Conservation (phyloP, 2,329 filamentous ascomycete genomes). For the Exophiala mesophila region DNA sequence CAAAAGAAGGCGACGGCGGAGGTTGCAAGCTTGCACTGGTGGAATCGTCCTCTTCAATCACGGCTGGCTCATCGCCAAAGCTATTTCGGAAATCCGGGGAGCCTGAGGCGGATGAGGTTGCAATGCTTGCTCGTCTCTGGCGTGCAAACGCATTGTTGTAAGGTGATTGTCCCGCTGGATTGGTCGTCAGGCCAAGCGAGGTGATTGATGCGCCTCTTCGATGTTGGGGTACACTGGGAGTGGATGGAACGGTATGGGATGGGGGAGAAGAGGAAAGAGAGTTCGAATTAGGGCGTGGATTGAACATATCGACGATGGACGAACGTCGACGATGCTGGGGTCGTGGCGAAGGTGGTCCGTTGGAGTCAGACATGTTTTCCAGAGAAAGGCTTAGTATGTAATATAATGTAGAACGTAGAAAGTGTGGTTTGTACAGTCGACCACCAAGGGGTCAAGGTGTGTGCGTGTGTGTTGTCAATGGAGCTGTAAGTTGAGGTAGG, state of each 20-base stretch:
- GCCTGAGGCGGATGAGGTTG: constrained; percentile 51
- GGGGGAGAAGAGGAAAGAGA: constrained; percentile 40
- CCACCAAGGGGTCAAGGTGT: no score
- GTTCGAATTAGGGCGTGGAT: constrained; percentile 41
- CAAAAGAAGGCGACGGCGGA: constrained; percentile 67
- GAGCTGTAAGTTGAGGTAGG: constrained; percentile 1
- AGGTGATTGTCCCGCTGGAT: constrained; percentile 49
- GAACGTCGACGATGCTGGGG: constrained; percentile 40
- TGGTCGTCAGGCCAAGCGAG: constrained; percentile 63
- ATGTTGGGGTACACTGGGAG: constrained; percentile 44
- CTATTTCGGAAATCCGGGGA: constrained; percentile 33
- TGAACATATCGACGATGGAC: constrained; percentile 43
- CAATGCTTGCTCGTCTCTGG: constrained; percentile 61
- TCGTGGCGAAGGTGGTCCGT: constrained; percentile 34
- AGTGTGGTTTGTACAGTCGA: no score
- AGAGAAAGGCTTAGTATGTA: no score
- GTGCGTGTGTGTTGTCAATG: not conserved
- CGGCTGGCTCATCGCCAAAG: constrained; percentile 35
- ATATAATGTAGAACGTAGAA: no score
- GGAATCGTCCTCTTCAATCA: constrained; percentile 66
- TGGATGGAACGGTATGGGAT: constrained; percentile 44
- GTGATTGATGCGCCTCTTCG: constrained; percentile 71
- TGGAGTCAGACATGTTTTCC: constrained; percentile 43
- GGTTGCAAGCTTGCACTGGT: constrained; percentile 58
- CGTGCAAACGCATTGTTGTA: constrained; percentile 48